Evolutionary conservation across 2,329 filamentous ascomycete species (phyloP), one percentile per base, ranked within the genome.

Genomic region (Escovopsis sp.): DNA sequence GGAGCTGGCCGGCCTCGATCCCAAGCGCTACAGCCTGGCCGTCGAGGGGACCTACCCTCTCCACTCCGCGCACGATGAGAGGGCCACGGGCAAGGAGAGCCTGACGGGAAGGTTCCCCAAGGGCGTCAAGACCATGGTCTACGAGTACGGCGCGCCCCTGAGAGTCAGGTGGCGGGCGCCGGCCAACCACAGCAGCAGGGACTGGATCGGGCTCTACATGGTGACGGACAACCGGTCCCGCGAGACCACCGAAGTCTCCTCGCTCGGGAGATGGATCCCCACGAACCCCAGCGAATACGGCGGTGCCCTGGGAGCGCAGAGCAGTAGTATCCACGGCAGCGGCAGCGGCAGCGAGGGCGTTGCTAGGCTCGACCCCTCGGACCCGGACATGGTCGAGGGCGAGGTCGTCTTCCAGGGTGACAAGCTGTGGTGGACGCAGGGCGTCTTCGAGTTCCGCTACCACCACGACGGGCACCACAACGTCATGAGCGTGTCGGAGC

Each of bases 121-220:
- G 47, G 68, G 78, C 36, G 76, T 82, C 53, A 82, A 85, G 58
- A 85, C 85, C 2, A 68, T 87, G 49, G 75, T 80, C 0, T 82
- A 94, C 42, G 81, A 94, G 58, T 98, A 95, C 52, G 91, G 91
- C 33, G 75, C 87, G 1, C 87, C 91, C 0, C 85, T 98, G 58
- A 82, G 75, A 51, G 85, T 96, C 48, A 84, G 77, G 52, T 98
- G 91, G 91, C 84, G 77, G 26, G 91, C 89, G 0, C 89, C 91
- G 0, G 70, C 78, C 33, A 85, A 87, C 49, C 91, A 96, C 62
- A 81, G 80, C 64, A 87, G 83, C 58, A 83, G 82, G 54, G 91
- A 98, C 60, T 98, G 91, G 91, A 80, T 98, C 42, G 89, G 89
- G 4, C 70, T 98, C 6, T 98, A 96, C 67, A 87, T 88, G 75